Conservation (phyloP, 148 eudicot genomes). For the Camellia lanceoleosa region DNA sequence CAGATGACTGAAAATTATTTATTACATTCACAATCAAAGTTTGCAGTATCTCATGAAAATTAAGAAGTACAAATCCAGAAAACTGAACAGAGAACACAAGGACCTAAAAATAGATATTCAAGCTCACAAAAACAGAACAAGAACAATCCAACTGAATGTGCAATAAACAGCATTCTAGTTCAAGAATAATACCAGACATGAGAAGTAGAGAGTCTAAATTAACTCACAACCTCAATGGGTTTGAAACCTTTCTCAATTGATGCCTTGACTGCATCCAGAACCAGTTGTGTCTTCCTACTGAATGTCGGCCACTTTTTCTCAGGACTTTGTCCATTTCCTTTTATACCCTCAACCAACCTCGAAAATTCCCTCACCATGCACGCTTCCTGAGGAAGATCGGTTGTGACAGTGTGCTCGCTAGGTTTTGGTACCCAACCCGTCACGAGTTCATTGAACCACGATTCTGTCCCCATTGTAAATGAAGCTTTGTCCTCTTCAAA, state of each 20-base stretch:
- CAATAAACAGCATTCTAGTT: not conserved
- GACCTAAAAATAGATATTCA: too few relatives aligned
- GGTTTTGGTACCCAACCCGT: not conserved
- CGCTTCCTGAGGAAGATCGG: slow-evolving; percentile 14
- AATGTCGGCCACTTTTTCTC: slow-evolving; percentile 12
- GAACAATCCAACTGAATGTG: not conserved
- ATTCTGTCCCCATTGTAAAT: not conserved
- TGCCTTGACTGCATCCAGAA: slow-evolving; percentile 12
- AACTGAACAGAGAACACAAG: too few relatives aligned
- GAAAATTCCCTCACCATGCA: slow-evolving; percentile 16
- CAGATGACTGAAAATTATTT: not conserved
- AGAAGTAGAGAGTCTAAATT: not conserved
- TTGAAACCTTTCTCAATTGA: slow-evolving; percentile 4
- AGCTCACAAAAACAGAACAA: too few relatives aligned
- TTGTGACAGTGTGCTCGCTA: not conserved
- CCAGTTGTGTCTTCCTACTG: slow-evolving; percentile 10
- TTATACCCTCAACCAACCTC: slow-evolving; percentile 4
- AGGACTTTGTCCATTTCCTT: not conserved
- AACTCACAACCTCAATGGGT: slow-evolving; percentile 7
- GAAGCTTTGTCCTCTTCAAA: slow-evolving; percentile 16
- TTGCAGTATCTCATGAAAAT: not conserved
- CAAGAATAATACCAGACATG: not conserved
- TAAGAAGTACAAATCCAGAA: too few relatives aligned
- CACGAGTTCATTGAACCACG: slow-evolving; percentile 3
- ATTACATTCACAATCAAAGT: not conserved